Evolutionary conservation across 495 filamentous ascomycete genomes (phyloP), one percentile per base, ranked within the genome.

Genomic region (Penicillium pancosmium): DNA sequence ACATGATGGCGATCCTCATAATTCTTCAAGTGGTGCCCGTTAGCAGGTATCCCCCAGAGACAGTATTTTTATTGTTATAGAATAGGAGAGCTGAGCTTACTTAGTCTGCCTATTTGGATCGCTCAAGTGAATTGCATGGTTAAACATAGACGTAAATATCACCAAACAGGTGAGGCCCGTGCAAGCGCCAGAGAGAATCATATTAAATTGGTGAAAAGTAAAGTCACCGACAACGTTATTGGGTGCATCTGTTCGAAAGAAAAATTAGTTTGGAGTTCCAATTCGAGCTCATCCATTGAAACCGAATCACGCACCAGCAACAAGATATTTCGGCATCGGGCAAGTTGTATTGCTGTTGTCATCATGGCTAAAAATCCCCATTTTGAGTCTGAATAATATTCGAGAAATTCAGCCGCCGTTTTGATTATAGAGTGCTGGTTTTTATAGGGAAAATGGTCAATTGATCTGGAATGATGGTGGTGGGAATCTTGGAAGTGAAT

Each of bases 81-180:
- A 48, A 13, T n/a, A 48, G 9, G 9, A 48, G 19, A 27, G 12
- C 15, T 2, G 33, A 60, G 15, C 58, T 15, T 59, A 74, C 72
- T 73, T 73, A 31, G 66, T 35, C 49, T 73, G 72, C 41, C 70
- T 63, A 47, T 54, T 60, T 2, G 72, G 63, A 35, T 69, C 67
- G 52, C 67, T 75, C 15, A 70, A 58, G 25, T 64, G 61, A 2
- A 55, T 63, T 12, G 72, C 67, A 46, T 72, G 72, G 35, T 57
- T 38, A 2, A 54, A 16, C 56, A 70, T 61, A n/a, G 64, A 50
- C 31, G 33, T 23, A 5, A 70, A 56, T 12, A 69, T 66, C 11
- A 65, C 16, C 7, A 72, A 12, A 40, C 61, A 64, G 2, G 65
- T 53, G 16, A 63, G 21, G 5, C 43, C 64, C 1, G 68, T 61